phyloP scores from a whole-genome alignment of 257 asterid species.

The Hygrophila difformis region DNA sequence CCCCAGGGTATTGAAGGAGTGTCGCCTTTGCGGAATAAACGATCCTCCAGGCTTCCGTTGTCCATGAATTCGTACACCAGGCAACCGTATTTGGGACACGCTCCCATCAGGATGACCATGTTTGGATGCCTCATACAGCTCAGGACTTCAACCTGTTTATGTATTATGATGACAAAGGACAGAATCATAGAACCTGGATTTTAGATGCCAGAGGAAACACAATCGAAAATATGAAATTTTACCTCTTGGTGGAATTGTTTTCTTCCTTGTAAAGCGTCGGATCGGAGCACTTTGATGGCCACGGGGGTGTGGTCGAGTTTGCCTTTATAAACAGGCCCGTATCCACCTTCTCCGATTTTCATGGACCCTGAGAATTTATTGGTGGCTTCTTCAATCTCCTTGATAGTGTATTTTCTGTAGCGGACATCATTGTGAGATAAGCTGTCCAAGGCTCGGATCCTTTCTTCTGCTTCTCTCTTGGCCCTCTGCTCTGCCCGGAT shows the following conservation, averaged over 20 bases:
- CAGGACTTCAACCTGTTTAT: conserved; percentile 54
- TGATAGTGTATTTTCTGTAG: conserved; percentile 52
- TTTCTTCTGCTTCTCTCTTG: conserved; percentile 44
- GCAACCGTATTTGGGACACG: conserved; percentile 80
- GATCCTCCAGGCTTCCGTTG: conserved; percentile 73
- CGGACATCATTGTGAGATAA: conserved; percentile 40
- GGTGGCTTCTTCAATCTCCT: conserved; percentile 64
- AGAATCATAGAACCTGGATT: background rate
- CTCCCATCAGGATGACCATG: conserved; percentile 78
- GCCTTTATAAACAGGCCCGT: conserved; percentile 75
- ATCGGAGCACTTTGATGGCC: conserved; percentile 66
- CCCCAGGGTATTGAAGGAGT: conserved; percentile 72
- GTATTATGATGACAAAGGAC: background rate
- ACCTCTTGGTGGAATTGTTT: conserved; percentile 91
- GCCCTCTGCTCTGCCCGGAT: conserved; percentile 53
- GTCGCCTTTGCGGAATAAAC: conserved; percentile 57
- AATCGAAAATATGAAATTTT: background rate
- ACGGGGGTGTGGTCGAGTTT: conserved; percentile 78
- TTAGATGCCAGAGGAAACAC: background rate
- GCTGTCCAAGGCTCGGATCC: conserved; percentile 37
- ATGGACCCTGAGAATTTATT: conserved; percentile 32
- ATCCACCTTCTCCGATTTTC: conserved; percentile 85
- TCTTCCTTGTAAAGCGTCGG: conserved; percentile 76
- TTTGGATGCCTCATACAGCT: conserved; percentile 76
- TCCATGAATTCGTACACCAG: conserved; percentile 77